A percentile compares a stretch with the other conserved stretches of the same genome.
Evolutionary conservation across 2,329 filamentous ascomycete genomes (phyloP).

Genomic region (Trichoderma sp.): DNA sequence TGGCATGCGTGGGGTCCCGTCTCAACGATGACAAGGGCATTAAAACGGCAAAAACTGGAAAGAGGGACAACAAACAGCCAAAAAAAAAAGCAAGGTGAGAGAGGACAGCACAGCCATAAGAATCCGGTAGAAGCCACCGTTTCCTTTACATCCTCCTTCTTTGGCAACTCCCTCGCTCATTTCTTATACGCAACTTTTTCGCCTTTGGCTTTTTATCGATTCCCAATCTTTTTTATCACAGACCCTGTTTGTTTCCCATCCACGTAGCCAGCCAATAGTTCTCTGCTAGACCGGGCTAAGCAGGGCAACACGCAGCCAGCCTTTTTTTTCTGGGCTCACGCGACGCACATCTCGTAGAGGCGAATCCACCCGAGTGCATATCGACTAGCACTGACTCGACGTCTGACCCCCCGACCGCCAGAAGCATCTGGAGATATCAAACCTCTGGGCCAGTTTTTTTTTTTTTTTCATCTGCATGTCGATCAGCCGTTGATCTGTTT

Average conservation of each 20-base stretch:
- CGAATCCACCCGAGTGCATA: constrained; percentile 26
- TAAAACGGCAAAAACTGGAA: constrained; percentile 4
- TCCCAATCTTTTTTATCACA: neutral
- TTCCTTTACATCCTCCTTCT: neutral
- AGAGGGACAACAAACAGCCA: constrained; percentile 1
- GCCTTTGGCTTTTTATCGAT: neutral
- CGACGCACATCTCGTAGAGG: constrained; percentile 15
- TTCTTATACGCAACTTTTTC: neutral
- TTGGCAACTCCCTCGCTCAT: neutral
- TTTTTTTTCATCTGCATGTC: neutral
- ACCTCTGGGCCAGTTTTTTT: neutral
- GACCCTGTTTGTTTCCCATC: neutral
- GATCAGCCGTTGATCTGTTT: neutral
- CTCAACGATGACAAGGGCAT: constrained; percentile 23
- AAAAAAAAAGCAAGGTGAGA: constrained; percentile 20
- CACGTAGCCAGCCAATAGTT: constrained; percentile 20
- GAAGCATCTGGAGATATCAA: constrained; percentile 20
- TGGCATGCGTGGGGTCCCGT: constrained; percentile 15
- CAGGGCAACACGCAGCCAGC: constrained; percentile 13
- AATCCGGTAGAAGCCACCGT: constrained; percentile 15
- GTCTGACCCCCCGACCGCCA: constrained; percentile 27
- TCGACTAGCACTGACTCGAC: constrained; percentile 24
- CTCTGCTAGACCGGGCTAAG: neutral
- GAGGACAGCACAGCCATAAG: constrained; percentile 16
- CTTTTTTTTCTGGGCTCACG: constrained; percentile 9